Base-by-base conservation (phyloP, 2,329 filamentous ascomycete genomes). In the Penicillium sp. region DNA sequence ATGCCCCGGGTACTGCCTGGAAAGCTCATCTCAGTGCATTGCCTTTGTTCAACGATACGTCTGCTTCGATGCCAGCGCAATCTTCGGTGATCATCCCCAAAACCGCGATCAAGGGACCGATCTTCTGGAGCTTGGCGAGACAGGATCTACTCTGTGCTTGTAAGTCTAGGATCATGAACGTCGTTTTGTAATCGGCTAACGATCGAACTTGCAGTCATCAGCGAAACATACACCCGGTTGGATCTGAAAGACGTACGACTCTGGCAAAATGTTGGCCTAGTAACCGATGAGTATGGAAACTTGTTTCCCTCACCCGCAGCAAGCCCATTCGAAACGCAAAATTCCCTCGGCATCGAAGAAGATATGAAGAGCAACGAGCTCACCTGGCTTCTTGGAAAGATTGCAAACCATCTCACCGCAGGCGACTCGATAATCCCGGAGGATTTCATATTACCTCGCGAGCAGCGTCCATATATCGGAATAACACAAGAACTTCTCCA, bases 71-170 rank as follows among this genome's bases (percentile, higher is more conserved):
- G 14, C 14, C 54, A 7, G 47, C 36, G 8, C 46, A 49, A 10
- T 36, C 50, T 9, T 39, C 54, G 5, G 43, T 53, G 16, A 36
- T 53, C 16, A 56, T 56, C 42, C 54, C 54, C 3, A 47, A 43
- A 5, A 56, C 54, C 3, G 47, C 54, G 9, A 39, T 59, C 21
- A 59, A 59, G 18, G 57, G 60, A 2, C 56, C 60, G 4, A 56
- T 61, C 14, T 61, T 63, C 32, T 63, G 61, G 59, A 61, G 61
- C 36, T 47, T 61, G 2, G 55, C 54, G 8, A 54, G 59, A 21
- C 61, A 63, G 34, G 59, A 61, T 27, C 45, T 56, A 42, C 34
- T 63, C 11, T 63, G 52, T 39, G 61, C 61, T 9, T 63, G 61
- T 63, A 40, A 49, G 59, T 43, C 32, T 42, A 10, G 9, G 29